Percentiles rank a stretch among this genome's conserved stretches.
phyloP scores from a whole-genome alignment of 148 eudicot genomes.

The Selenicereus undatus region DNA sequence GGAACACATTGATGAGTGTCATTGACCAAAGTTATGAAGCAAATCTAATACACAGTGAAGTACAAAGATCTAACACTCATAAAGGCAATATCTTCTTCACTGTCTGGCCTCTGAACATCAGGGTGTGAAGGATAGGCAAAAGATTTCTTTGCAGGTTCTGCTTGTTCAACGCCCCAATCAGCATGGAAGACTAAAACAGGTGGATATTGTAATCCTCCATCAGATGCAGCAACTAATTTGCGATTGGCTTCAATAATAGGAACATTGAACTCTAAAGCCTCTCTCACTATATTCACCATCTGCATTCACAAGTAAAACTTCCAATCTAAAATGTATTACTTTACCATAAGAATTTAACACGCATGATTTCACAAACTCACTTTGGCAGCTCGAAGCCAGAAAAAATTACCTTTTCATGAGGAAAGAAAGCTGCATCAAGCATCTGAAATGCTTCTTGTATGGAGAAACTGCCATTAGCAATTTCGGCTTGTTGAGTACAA shows the following conservation, averaged over 20 bases:
- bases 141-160: conserved; percentile 24
- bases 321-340: background rate
- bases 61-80: conserved; percentile 59
- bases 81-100: conserved; percentile 79
- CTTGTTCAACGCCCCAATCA: conserved; percentile 42
- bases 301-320: conserved; percentile 15
- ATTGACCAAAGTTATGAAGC: background rate
- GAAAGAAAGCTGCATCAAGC: conserved; percentile 67
- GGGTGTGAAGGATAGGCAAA: conserved; percentile 47
- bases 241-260: conserved; percentile 60
- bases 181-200: conserved; percentile 62
- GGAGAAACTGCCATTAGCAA: conserved; percentile 20
- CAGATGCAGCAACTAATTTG: conserved; percentile 53
- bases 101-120: conserved; percentile 47
- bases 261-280: conserved; percentile 56
- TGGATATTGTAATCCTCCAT: conserved; percentile 74
- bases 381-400: background rate
- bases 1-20: conserved; percentile 7
- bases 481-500: conserved; percentile 18
- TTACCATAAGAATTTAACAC: background rate
- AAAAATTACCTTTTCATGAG: conserved; percentile 47
- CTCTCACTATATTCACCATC: conserved; percentile 70
- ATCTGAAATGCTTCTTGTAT: conserved; percentile 40
- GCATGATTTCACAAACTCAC: background rate
- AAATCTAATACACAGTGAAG: background rate